Evolutionary conservation across 371 early-diverging fungal species (phyloP), one percentile per base, ranked within the genome.

Genomic region (Blakeslea trispora): DNA sequence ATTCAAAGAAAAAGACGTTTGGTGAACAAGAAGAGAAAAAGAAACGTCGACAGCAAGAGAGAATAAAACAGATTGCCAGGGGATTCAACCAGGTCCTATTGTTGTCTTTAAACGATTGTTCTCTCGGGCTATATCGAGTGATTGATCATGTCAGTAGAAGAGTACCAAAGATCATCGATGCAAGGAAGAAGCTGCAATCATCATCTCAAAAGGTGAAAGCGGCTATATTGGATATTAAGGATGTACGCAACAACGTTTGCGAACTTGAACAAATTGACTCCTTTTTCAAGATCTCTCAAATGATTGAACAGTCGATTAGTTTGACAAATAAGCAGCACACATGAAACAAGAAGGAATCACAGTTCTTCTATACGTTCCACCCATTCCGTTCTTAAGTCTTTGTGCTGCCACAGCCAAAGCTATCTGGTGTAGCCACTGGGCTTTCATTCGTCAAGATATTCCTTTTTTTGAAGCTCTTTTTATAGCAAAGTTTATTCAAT

Each of bases 71-170:
- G 57, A 58, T 44, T 21, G n/a, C 39, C 3, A 49, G 57, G 37
- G 61, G 50, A 10, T 59, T 65, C 17, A 45, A 49, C 2, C 45
- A 51, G 8, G 45, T 63, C 5, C 43, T 70, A 5, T 50, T 67
- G 47, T 42, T 67, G 19, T 57, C 68, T 3, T 43, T 75, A 7
- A 75, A 75, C 40, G 72, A 69, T 37, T 57, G 68, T 17, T 69
- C 75, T 3, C n/a, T 70, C 21, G 65, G 70, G 15, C 57, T 75
- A 21, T 68, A 65, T 43, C 59, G 67, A 32, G 59, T 75, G 37
- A 57, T 60, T 17, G 75, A 75, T 9, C 75, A 75, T 55, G 67
- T 75, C 14, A 68, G 70, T 37, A 64, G 68, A 9, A 69, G 63
- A 63, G 71, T 72, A 18, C 72, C 75, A 19, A 50, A 51, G n/a